Evolutionary conservation across 768 basidiomycete species (phyloP).

Genomic region (Cystofilobasidium capitatum): DNA sequence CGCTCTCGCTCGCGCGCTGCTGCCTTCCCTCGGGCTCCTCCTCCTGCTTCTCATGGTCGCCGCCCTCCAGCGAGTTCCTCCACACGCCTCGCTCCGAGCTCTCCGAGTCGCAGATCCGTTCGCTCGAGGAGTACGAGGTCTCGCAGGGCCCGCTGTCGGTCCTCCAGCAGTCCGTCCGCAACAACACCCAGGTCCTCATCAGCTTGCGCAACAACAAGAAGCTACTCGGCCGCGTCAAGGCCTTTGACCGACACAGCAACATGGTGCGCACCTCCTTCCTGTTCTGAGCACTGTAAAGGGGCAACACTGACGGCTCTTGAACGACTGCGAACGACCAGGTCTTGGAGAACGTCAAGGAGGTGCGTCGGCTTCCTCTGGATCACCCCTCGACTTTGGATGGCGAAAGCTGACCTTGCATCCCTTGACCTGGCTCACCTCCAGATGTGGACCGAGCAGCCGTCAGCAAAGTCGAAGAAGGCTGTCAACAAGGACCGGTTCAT

Average conservation of each 20-base stretch:
- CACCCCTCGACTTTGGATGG: neutral
- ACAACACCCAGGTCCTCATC: slow-evolving; percentile 94
- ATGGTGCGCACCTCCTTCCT: no score
- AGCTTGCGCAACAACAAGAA: slow-evolving; percentile 98
- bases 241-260: slow-evolving; percentile 96
- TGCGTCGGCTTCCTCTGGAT: slow-evolving; percentile 1
- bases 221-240: slow-evolving; percentile 73
- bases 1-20: neutral
- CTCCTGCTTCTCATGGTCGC: neutral
- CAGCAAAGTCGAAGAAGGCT: slow-evolving; percentile 97
- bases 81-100: slow-evolving; percentile 94
- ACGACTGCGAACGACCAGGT: no score
- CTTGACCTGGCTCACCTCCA: slow-evolving; percentile 40
- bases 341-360: slow-evolving; percentile 34
- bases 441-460: slow-evolving; percentile 99
- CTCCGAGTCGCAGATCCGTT: slow-evolving; percentile 89
- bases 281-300: no score
- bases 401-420: neutral
- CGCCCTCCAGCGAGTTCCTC: slow-evolving; percentile 70
- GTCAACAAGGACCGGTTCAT: slow-evolving; percentile 99
- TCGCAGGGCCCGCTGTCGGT: slow-evolving; percentile 69
- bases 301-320: no score
- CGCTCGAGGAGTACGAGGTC: slow-evolving; percentile 86
- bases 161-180: slow-evolving; percentile 91
- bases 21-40: neutral